Evolutionary conservation across 148 eudicot genomes (phyloP).

Genomic region (Suaeda aralocaspica): DNA sequence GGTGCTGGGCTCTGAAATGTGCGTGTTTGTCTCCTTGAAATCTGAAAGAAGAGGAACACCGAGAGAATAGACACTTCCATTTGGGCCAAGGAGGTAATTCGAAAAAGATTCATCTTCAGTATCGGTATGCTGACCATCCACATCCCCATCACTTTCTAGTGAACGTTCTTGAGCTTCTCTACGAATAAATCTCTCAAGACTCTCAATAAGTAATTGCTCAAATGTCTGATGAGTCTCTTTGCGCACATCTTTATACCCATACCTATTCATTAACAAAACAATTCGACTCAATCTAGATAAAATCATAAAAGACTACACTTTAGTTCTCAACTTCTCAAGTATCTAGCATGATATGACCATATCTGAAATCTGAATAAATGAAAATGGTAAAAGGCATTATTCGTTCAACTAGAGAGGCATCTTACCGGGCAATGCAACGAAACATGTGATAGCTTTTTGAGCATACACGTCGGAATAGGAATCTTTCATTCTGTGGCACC

Average conservation of each 20-base stretch:
- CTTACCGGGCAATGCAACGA: slow-evolving; percentile 92
- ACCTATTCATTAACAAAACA: slow-evolving; percentile 45
- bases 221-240: slow-evolving; percentile 82
- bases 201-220: slow-evolving; percentile 77
- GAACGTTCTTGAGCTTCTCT: slow-evolving; percentile 87
- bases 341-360: neutral
- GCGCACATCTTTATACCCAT: slow-evolving; percentile 93
- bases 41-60: slow-evolving; percentile 69
- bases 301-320: neutral
- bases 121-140: slow-evolving; percentile 52
- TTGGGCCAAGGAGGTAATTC: slow-evolving; percentile 55
- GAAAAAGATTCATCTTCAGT: slow-evolving; percentile 55
- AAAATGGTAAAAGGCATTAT: neutral
- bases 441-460: slow-evolving; percentile 88
- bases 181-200: slow-evolving; percentile 86
- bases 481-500: slow-evolving; percentile 90
- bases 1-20: slow-evolving; percentile 49
- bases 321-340: neutral
- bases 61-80: slow-evolving; percentile 80
- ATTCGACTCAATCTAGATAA: slow-evolving; percentile 1
- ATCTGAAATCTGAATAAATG: neutral
- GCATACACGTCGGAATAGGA: slow-evolving; percentile 92
- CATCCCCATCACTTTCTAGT: slow-evolving; percentile 71
- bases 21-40: slow-evolving; percentile 33
- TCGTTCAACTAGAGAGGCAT: neutral